These are phyloP conservation scores for Cenchrus purpureus DNA, from an alignment of 176 grass and related monocot genomes.

Conservation along the genomic window DNA sequence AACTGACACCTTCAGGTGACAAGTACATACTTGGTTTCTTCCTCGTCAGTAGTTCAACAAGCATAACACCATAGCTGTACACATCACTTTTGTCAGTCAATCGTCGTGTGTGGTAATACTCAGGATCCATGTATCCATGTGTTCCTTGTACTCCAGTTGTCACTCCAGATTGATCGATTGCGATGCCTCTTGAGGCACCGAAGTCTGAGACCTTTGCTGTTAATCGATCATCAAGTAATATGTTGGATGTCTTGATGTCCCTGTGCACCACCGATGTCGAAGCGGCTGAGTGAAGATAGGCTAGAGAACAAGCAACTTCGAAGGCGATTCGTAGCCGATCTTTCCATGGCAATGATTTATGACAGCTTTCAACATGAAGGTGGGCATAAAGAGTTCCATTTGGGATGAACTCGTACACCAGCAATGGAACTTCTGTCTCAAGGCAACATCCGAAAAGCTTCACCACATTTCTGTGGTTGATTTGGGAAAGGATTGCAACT, in stretches of 20 bases:
- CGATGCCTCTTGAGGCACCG: neutral
- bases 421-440: conserved; percentile 57
- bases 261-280: conserved; percentile 52
- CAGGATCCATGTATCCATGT: conserved; percentile 61
- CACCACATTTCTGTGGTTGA: conserved; percentile 65
- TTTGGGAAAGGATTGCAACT: conserved; percentile 64
- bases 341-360: conserved; percentile 35
- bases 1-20: neutral
- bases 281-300: conserved; percentile 60
- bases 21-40: conserved; percentile 12
- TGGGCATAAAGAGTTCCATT: conserved; percentile 55
- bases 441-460: conserved; percentile 73
- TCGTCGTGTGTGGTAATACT: conserved; percentile 46
- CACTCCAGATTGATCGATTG: neutral
- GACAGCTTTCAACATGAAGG: conserved; percentile 12
- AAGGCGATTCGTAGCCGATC: conserved; percentile 45
- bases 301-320: conserved; percentile 55
- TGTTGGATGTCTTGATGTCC: conserved; percentile 62
- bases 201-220: conserved; percentile 39
- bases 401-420: conserved; percentile 68
- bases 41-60: conserved; percentile 64
- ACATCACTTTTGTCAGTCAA: conserved; percentile 72
- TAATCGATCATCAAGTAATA: conserved; percentile 55
- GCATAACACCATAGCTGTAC: conserved; percentile 62
- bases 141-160: conserved; percentile 43